Evolutionary conservation across 495 filamentous ascomycete species (phyloP).

Genomic region (Tuber borchii): DNA sequence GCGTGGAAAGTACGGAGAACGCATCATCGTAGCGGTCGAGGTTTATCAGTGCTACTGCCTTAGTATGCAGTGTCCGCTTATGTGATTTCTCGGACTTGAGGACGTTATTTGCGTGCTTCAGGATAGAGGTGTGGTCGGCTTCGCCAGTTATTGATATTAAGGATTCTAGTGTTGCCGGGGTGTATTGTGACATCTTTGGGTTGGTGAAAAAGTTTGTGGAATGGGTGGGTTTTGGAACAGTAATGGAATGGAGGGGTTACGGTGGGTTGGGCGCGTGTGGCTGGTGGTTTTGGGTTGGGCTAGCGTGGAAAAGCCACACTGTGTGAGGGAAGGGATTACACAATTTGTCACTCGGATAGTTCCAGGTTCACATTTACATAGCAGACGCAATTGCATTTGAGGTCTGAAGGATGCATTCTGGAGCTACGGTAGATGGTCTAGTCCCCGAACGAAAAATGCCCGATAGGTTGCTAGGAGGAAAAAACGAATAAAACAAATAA

Average conservation of each 20-base stretch:
- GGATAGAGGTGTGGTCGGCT: constrained; percentile 61
- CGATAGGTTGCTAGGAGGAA: not conserved
- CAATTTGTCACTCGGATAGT: not conserved
- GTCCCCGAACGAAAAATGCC: not conserved
- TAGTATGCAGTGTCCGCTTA: constrained; percentile 64
- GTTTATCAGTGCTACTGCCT: constrained; percentile 79
- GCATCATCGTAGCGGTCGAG: constrained; percentile 92
- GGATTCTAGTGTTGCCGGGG: constrained; percentile 36
- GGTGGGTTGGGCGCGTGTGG: not conserved
- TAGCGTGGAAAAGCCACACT: not conserved
- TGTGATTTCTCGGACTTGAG: constrained; percentile 60
- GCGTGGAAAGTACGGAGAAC: constrained; percentile 60
- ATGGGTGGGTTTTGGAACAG: not conserved
- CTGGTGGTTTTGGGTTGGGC: not conserved
- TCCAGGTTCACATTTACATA: not conserved
- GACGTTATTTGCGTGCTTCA: constrained; percentile 63
- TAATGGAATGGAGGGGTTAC: not conserved
- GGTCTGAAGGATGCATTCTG: not conserved
- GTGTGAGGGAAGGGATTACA: not conserved
- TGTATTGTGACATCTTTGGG: constrained; percentile 29
- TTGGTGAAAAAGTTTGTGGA: not conserved
- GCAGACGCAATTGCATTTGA: not conserved
- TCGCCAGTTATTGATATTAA: constrained; percentile 50
- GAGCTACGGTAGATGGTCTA: not conserved
- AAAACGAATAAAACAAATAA: not conserved